These are phyloP conservation scores for Penicillium daleae DNA, from an alignment of 495 filamentous ascomycete species.

Conservation along the genomic window DNA sequence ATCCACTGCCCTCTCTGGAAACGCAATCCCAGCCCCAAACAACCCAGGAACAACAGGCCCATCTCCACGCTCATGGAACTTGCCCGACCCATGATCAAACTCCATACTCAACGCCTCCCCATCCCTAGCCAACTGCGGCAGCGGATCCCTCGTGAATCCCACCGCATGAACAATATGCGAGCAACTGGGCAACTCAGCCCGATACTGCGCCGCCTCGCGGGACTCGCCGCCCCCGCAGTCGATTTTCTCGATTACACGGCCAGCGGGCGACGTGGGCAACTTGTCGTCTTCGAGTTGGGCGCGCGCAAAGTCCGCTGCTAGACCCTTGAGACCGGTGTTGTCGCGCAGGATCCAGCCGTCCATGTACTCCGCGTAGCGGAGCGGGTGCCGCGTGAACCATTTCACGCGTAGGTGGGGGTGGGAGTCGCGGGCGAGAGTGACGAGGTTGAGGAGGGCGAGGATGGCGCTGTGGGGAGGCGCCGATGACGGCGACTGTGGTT, in stretches of 20 bases:
- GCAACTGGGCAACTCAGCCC: constrained; percentile 50
- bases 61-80: constrained; percentile 45
- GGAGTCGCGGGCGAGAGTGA: constrained; percentile 50
- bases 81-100: constrained; percentile 55
- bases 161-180: constrained; percentile 58
- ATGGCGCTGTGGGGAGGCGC: constrained; percentile 66
- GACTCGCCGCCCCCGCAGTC: constrained; percentile 47
- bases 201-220: constrained; percentile 43
- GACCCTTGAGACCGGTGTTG: constrained; percentile 67
- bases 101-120: constrained; percentile 38
- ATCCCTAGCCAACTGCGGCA: constrained; percentile 47
- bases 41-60: constrained; percentile 50
- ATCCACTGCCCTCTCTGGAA: constrained; percentile 62
- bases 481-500: constrained; percentile 56
- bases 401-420: constrained; percentile 59
- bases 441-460: constrained; percentile 62
- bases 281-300: constrained; percentile 56
- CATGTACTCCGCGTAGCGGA: constrained; percentile 63
- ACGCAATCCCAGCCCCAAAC: constrained; percentile 64
- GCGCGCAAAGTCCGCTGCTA: constrained; percentile 60
- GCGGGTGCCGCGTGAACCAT: constrained; percentile 63
- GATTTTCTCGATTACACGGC: constrained; percentile 54
- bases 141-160: constrained; percentile 53
- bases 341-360: constrained; percentile 66
- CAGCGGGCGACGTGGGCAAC: constrained; percentile 51